Percentiles rank a stretch among this genome's conserved stretches.
These are phyloP conservation scores for Pseudonitzschia delicatissima DNA, from an alignment of 108 stramenopile species.

Conservation along the genomic window DNA sequence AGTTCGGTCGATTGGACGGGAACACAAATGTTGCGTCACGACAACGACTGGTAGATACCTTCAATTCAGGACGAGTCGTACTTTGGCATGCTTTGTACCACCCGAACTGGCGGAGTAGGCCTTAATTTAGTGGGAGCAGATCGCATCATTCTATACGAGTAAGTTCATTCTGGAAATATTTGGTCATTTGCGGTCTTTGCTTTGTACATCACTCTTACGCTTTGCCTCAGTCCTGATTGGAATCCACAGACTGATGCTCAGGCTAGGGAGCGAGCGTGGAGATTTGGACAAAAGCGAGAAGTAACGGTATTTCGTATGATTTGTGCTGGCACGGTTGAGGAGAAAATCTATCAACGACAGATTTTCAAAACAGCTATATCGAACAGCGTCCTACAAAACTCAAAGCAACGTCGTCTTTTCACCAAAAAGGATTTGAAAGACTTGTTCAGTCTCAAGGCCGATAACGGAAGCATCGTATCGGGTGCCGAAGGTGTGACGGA, in stretches of 20 bases:
- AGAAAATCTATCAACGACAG: slow-evolving; percentile 98
- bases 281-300: slow-evolving; percentile 91
- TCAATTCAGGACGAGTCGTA: slow-evolving; percentile 83
- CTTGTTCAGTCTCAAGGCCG: slow-evolving; percentile 85
- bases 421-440: slow-evolving; percentile 86
- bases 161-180: slow-evolving; percentile 55
- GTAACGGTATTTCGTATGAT: slow-evolving; percentile 96
- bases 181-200: slow-evolving; percentile 5
- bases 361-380: slow-evolving; percentile 96
- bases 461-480: slow-evolving; percentile 42
- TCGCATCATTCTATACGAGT: slow-evolving; percentile 63
- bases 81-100: slow-evolving; percentile 94
- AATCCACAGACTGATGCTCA: slow-evolving; percentile 91
- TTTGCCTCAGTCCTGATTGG: slow-evolving; percentile 92
- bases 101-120: slow-evolving; percentile 96
- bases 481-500: slow-evolving; percentile 61
- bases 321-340: slow-evolving; percentile 94
- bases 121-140: slow-evolving; percentile 76
- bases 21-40: slow-evolving; percentile 87
- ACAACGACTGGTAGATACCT: slow-evolving; percentile 86
- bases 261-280: slow-evolving; percentile 92
- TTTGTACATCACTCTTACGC: not conserved
- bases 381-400: slow-evolving; percentile 89
- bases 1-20: slow-evolving; percentile 91
- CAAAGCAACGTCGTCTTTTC: slow-evolving; percentile 87